Evolutionary conservation across 345 rosid genomes (phyloP).

Genomic region (Syzygium aqueum): DNA sequence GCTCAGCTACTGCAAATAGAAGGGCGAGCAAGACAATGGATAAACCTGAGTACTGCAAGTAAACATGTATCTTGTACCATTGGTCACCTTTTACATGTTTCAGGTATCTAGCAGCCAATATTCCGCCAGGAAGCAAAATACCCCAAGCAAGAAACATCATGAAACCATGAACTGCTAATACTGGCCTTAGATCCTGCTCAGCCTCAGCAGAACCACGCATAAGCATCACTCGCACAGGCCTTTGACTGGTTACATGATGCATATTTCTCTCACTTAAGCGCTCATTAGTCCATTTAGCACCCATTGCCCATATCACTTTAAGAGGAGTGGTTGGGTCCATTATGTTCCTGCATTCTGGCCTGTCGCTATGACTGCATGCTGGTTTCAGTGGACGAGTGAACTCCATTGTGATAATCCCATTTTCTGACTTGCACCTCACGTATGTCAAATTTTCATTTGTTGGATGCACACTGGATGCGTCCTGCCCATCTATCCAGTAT

Average conservation of each 20-base stretch:
- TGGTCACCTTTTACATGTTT: constrained; percentile 93
- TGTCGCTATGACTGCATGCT: constrained; percentile 35
- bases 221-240: constrained; percentile 73
- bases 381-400: constrained; percentile 72
- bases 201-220: constrained; percentile 87
- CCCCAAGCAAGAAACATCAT: constrained; percentile 99
- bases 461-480: constrained; percentile 58
- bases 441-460: constrained; percentile 74
- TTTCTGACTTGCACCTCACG: constrained; percentile 84
- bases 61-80: constrained; percentile 89
- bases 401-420: constrained; percentile 89
- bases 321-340: constrained; percentile 91
- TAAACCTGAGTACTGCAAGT: constrained; percentile 83
- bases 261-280: constrained; percentile 76
- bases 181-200: constrained; percentile 85
- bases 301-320: constrained; percentile 93
- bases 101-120: constrained; percentile 77
- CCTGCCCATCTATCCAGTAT: constrained; percentile 85
- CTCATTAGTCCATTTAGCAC: constrained; percentile 70
- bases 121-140: constrained; percentile 85
- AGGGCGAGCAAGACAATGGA: constrained; percentile 76
- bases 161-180: constrained; percentile 93
- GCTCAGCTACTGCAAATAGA: constrained; percentile 92
- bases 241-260: constrained; percentile 87
- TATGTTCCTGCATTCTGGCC: constrained; percentile 68